Percentiles rank a stretch among this genome's conserved stretches.
phyloP scores from a whole-genome alignment of 345 rosid species.

The Euphorbia peplus region DNA sequence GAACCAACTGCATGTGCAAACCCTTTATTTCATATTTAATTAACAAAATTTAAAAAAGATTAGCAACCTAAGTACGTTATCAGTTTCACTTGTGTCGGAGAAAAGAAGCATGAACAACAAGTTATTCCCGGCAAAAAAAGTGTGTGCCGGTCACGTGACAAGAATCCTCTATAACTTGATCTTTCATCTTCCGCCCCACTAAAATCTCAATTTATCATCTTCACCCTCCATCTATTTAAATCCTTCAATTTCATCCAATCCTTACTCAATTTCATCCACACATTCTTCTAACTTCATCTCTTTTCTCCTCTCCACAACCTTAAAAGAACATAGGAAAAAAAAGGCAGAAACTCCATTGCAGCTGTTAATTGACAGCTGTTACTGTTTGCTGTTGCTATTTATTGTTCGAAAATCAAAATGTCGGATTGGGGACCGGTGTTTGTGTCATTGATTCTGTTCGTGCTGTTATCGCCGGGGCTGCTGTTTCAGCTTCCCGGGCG shows the following conservation, averaged over 20 bases:
- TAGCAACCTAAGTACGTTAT: no score
- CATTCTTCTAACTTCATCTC: not conserved
- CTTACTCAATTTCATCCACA: not conserved
- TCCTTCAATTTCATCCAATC: not conserved
- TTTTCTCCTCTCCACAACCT: not conserved
- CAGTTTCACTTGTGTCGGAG: no score
- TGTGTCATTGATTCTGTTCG: slow-evolving; percentile 47
- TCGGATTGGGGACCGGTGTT: slow-evolving; percentile 62
- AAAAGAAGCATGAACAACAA: not conserved
- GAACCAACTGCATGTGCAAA: no score
- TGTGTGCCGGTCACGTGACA: not conserved
- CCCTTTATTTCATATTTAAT: no score
- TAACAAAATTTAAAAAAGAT: no score
- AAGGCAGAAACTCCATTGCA: no score
- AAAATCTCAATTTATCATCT: no score
- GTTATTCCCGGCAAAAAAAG: not conserved
- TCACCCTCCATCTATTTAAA: not conserved
- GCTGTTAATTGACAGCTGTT: no score
- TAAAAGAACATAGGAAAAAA: no score
- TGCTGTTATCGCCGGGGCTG: slow-evolving; percentile 52
- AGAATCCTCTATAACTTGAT: slow-evolving; percentile 18
- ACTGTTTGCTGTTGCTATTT: no score
- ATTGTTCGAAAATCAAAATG: slow-evolving; percentile 34
- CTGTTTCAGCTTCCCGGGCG: slow-evolving; percentile 56
- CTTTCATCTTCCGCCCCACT: slow-evolving; percentile 15